Base-by-base conservation (phyloP, 2,329 filamentous ascomycete genomes). In the Tolypocladium tundrense region DNA sequence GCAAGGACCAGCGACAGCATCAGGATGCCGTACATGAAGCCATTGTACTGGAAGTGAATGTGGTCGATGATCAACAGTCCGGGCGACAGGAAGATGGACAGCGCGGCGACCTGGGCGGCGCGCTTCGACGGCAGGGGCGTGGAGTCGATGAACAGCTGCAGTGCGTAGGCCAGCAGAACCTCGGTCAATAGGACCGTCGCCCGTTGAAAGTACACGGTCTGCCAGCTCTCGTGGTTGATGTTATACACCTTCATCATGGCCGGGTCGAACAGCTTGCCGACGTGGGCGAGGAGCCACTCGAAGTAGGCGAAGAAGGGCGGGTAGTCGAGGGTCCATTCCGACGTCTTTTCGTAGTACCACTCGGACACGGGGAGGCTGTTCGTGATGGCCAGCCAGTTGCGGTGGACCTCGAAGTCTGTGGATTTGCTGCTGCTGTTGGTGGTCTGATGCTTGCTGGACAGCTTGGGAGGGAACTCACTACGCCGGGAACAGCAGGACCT, bases 241-340 rank as follows among this genome's bases (percentile, higher is more conserved):
- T 92, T 91, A 68, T 87, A 83, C 57, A 97, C 79, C 61, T 85
- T 79, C 57, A 97, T 79, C 88, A 99, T 94, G 59, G 80, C 83
- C 31, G 89, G 85, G 69, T 99, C 92, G 61, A 85, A 80, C 69
- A 89, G 83, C 63, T 79, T 83, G 33, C 92, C 94, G 59, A 86
- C 78, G 67, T 94, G 89, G 53, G 93, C 94, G 66, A 99, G 80
- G 51, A 86, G 71, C 91, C 91, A 97, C 79, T 99, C 94, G 75
- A 97, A 97, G 71, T 89, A 92, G 65, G 94, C 94, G 70, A 99
- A 99, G 76, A 97, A 97, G 9, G 94, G 94, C 39, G 94, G 94
- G 71, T 99, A 99, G 76, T 99, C 94, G 68, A 99, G 87, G 0
- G 94, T 99, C 94, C 94, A 99, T 90, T 97, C 91, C 59, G 94